These are phyloP conservation scores for Odonthalia washingtoniensis DNA, from an alignment of 31 red algal species.

Conservation along the genomic window DNA sequence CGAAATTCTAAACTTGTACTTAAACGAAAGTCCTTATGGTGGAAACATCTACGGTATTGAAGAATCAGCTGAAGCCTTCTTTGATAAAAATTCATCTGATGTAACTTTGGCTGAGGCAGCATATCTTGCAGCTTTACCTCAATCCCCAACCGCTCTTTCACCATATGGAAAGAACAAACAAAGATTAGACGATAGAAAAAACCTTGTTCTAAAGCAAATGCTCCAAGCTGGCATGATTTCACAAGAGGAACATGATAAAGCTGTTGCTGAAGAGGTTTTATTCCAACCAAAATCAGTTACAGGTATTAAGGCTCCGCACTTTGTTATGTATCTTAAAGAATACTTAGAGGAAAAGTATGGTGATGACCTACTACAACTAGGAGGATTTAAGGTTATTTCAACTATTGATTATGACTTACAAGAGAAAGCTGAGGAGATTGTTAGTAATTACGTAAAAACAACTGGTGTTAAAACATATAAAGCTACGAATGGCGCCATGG, in stretches of 20 bases:
- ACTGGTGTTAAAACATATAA: conserved; percentile 3
- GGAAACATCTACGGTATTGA: not conserved
- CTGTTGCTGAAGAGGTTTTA: conserved; percentile 13
- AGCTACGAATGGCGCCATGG: not conserved
- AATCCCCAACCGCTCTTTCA: conserved; percentile 3
- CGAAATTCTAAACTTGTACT: conserved; percentile 18
- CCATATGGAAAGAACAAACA: not conserved
- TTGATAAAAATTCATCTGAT: conserved; percentile 14
- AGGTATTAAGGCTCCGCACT: conserved; percentile 18
- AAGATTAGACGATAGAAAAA: conserved; percentile 7
- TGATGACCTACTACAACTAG: conserved; percentile 3
- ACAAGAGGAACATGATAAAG: not conserved
- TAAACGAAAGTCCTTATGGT: conserved; percentile 16
- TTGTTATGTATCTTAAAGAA: conserved; percentile 14
- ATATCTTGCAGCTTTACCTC: conserved; percentile 7
- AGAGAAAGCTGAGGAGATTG: not conserved
- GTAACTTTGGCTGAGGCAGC: conserved; percentile 5
- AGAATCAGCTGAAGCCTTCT: not conserved
- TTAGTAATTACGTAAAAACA: not conserved
- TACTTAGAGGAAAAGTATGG: conserved; percentile 1
- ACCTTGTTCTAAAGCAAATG: conserved; percentile 10
- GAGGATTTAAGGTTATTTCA: conserved; percentile 1
- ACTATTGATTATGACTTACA: conserved; percentile 20
- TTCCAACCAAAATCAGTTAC: not conserved
- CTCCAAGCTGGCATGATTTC: not conserved